phyloP scores from a whole-genome alignment of 2,329 filamentous ascomycete genomes.

The Aspergillus oerlinghausenensis region DNA sequence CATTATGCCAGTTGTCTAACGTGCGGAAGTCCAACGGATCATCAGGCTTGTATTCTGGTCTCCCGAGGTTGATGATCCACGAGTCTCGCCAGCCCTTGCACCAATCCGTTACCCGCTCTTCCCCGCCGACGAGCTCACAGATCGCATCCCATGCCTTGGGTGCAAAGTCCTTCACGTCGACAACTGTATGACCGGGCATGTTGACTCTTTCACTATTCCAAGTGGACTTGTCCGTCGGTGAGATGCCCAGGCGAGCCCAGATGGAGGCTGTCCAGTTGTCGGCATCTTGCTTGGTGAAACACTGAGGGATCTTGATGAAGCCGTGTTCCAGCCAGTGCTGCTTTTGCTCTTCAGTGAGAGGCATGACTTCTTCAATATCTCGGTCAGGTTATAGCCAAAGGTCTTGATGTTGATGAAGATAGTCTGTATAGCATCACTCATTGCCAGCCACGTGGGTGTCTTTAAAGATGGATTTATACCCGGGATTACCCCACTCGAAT shows the following conservation, averaged over 20 bases:
- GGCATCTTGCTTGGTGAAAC: constrained; percentile 48
- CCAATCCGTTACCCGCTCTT: constrained; percentile 47
- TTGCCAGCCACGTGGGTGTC: background rate
- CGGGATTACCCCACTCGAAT: background rate
- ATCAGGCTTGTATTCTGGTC: constrained; percentile 47
- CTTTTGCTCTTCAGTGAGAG: constrained; percentile 44
- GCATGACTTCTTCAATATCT: background rate
- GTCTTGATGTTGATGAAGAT: background rate
- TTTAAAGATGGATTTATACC: background rate
- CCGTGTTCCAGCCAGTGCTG: constrained; percentile 54
- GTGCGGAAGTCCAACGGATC: constrained; percentile 51
- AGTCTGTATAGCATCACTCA: background rate
- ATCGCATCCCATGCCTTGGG: constrained; percentile 65
- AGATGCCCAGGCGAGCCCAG: constrained; percentile 64
- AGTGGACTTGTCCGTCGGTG: constrained; percentile 58
- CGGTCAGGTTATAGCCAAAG: background rate
- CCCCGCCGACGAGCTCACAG: constrained; percentile 61
- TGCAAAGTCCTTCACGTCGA: constrained; percentile 53
- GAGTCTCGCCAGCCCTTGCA: constrained; percentile 61
- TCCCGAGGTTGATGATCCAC: constrained; percentile 67
- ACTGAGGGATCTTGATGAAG: constrained; percentile 50
- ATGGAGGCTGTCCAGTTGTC: constrained; percentile 47
- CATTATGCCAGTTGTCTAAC: constrained; percentile 61
- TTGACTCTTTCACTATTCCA: constrained; percentile 60
- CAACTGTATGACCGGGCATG: constrained; percentile 59